phyloP scores from a whole-genome alignment of 805 yeast species.

The Wickerhamiella spandovensis region DNA sequence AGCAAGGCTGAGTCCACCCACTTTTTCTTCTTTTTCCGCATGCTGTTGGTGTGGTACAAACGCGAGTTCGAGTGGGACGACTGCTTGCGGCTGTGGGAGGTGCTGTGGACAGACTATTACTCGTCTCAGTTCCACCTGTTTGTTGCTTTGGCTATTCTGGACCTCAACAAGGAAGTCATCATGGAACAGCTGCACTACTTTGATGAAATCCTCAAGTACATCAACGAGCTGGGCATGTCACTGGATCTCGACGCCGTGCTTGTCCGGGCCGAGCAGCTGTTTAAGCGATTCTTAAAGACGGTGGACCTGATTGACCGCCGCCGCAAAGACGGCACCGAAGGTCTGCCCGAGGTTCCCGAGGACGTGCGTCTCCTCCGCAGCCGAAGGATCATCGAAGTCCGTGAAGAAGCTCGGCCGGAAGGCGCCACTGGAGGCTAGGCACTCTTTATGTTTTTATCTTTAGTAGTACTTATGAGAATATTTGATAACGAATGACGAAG shows the following conservation, averaged over 20 bases:
- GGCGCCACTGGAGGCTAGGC: conserved; percentile 26
- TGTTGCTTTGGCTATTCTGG: conserved; percentile 77
- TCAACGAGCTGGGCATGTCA: conserved; percentile 76
- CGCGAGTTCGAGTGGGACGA: conserved; percentile 76
- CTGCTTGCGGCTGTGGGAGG: conserved; percentile 78
- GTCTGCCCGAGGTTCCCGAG: conserved; percentile 20
- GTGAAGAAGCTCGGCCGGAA: conserved; percentile 34
- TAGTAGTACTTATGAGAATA: no score
- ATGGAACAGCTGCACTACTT: conserved; percentile 60
- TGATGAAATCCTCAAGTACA: conserved; percentile 84
- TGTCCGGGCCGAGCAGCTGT: conserved; percentile 73
- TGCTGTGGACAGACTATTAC: conserved; percentile 75
- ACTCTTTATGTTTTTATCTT: background rate
- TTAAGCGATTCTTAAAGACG: conserved; percentile 66
- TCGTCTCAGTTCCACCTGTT: conserved; percentile 81
- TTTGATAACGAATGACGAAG: background rate
- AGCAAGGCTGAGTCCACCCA: conserved; percentile 81
- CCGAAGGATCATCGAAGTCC: conserved; percentile 48
- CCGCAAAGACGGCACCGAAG: background rate
- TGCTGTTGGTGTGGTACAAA: conserved; percentile 91
- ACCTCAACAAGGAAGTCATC: conserved; percentile 70
- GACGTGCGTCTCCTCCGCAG: conserved; percentile 50
- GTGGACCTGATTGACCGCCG: conserved; percentile 56
- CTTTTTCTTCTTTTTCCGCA: conserved; percentile 84
- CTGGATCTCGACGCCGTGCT: conserved; percentile 64